Conservation (phyloP, 768 basidiomycete species). For the Cystoderma amianthinum region DNA sequence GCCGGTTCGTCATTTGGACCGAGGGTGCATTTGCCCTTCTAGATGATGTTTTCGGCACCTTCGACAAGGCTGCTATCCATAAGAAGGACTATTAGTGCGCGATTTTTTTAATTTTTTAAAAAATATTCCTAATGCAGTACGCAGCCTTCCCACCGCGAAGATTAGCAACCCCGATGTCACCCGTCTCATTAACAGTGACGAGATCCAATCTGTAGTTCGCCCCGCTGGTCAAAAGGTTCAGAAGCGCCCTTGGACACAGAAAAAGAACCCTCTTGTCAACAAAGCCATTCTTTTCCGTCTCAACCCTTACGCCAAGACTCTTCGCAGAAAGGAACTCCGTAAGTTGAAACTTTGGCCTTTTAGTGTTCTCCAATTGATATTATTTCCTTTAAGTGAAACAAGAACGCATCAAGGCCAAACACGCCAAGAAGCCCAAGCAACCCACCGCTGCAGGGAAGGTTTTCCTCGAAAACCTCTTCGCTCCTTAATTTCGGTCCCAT, state of each 20-base stretch:
- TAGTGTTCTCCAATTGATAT: constrained; percentile 1
- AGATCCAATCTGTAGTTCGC: constrained; percentile 96
- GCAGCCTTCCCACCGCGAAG: constrained; percentile 92
- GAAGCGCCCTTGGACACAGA: constrained; percentile 97
- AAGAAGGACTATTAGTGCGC: constrained; percentile 88
- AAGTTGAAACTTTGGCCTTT: constrained; percentile 24
- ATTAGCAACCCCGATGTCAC: constrained; percentile 96
- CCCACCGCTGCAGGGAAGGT: constrained; percentile 64
- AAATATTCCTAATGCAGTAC: background rate
- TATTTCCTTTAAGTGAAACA: constrained; percentile 60
- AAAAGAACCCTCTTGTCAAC: constrained; percentile 98
- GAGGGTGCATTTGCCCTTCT: constrained; percentile 88
- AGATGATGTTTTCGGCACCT: constrained; percentile 94
- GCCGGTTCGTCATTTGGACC: constrained; percentile 99
- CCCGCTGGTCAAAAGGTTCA: constrained; percentile 77
- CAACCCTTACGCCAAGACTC: constrained; percentile 96
- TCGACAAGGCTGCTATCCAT: constrained; percentile 75
- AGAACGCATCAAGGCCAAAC: constrained; percentile 63
- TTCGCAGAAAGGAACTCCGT: constrained; percentile 87
- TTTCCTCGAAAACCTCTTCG: constrained; percentile 81
- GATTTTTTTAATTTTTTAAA: background rate
- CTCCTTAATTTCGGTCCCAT: constrained; percentile 80
- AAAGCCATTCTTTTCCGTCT: constrained; percentile 92
- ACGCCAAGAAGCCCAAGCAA: constrained; percentile 58
- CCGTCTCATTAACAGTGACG: constrained; percentile 95